These are phyloP conservation scores for Gossypium stocksii DNA, from an alignment of 345 rosid genomes.

Conservation along the genomic window DNA sequence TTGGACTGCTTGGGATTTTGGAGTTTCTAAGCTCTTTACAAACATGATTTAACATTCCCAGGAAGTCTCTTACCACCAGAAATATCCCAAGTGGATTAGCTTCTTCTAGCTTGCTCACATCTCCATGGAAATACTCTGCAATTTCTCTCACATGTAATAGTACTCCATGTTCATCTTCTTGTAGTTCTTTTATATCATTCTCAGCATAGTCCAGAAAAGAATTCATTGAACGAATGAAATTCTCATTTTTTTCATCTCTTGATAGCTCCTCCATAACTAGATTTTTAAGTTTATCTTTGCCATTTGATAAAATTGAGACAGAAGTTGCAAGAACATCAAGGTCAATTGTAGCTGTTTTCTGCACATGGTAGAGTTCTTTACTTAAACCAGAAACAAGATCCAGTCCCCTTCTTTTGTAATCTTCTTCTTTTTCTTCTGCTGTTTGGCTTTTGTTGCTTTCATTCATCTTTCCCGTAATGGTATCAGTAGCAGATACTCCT, in stretches of 20 bases:
- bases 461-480: conserved; percentile 84
- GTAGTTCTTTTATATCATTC: conserved; percentile 53
- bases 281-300: conserved; percentile 45
- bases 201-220: conserved; percentile 52
- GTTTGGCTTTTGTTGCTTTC: conserved; percentile 55
- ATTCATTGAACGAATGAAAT: conserved; percentile 57
- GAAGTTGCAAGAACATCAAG: conserved; percentile 80
- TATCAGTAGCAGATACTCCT: conserved; percentile 71
- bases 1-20: conserved; percentile 54
- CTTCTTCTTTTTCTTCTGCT: conserved; percentile 74
- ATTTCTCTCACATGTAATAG: conserved; percentile 66
- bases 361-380: conserved; percentile 79
- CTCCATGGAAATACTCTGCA: conserved; percentile 92
- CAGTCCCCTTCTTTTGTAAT: conserved; percentile 83
- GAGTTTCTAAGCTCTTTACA: conserved; percentile 79
- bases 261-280: conserved; percentile 39
- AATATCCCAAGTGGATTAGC: conserved; percentile 78
- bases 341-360: conserved; percentile 86
- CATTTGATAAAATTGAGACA: conserved; percentile 67
- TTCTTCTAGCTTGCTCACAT: conserved; percentile 69
- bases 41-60: conserved; percentile 91
- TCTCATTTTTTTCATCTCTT: conserved; percentile 41
- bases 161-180: conserved; percentile 68
- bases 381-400: conserved; percentile 83
- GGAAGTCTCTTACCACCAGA: conserved; percentile 93